A percentile compares a stretch with the other conserved stretches of the same genome.
Evolutionary conservation across 257 asterid species (phyloP).

Genomic region (Coffea eugenioides): DNA sequence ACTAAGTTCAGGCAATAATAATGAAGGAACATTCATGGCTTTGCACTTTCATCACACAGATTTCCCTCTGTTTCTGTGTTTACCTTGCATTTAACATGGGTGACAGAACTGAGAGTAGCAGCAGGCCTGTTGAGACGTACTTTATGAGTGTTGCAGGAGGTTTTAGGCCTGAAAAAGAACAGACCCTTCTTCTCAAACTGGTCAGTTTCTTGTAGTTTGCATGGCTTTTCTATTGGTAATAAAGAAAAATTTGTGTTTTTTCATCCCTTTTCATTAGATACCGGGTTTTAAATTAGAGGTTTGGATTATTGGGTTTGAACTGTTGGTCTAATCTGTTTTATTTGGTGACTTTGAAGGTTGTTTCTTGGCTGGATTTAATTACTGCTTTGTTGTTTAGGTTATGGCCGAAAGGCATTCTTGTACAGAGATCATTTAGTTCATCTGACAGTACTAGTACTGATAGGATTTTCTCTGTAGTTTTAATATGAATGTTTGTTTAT

Average conservation of each 20-base stretch:
- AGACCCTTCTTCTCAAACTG: constrained; percentile 55
- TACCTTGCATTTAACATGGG: constrained; percentile 44
- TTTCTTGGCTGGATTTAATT: background rate
- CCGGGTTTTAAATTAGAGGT: background rate
- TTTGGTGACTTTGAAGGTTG: constrained; percentile 3
- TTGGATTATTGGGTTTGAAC: background rate
- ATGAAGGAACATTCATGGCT: constrained; percentile 53
- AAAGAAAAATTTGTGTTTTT: background rate
- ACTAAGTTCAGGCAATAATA: background rate
- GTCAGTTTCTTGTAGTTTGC: constrained; percentile 24
- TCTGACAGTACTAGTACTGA: background rate
- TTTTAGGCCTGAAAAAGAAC: constrained; percentile 41
- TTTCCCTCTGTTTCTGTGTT: constrained; percentile 45
- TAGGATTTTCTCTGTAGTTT: background rate
- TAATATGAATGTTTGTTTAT: background rate
- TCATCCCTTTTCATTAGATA: background rate
- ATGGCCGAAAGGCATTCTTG: no score
- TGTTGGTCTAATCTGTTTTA: background rate
- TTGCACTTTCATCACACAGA: constrained; percentile 59
- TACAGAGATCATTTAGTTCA: background rate
- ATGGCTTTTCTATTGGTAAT: background rate
- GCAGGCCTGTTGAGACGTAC: constrained; percentile 24
- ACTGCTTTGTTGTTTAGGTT: background rate
- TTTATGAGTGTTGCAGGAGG: constrained; percentile 56
- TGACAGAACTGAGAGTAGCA: constrained; percentile 8